These are phyloP conservation scores for Cladorrhinum samala DNA, from an alignment of 495 filamentous ascomycete species.

Conservation along the genomic window DNA sequence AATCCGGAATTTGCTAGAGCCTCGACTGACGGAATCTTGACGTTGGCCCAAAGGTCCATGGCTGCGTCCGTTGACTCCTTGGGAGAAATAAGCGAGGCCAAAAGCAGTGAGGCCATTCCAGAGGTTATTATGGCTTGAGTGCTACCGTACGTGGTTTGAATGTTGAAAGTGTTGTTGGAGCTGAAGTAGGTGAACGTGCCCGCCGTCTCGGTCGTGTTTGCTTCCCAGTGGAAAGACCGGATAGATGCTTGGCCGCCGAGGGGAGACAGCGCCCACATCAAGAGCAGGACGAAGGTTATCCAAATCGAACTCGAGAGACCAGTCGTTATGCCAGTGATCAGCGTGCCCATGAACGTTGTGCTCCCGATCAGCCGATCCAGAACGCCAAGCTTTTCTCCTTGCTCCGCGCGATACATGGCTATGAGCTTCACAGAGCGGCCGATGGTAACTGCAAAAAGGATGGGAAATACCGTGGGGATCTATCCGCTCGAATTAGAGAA, in stretches of 20 bases:
- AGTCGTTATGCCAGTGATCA: not conserved
- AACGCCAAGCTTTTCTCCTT: constrained; percentile 1
- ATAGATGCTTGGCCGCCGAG: constrained; percentile 6
- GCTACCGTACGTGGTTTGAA: not conserved
- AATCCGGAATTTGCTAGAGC: not conserved
- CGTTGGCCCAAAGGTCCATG: constrained; percentile 9
- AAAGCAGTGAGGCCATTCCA: not conserved
- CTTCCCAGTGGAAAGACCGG: not conserved
- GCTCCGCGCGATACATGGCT: constrained; percentile 1
- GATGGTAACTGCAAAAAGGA: constrained; percentile 5
- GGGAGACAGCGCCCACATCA: not conserved
- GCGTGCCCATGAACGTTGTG: not conserved
- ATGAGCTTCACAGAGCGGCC: constrained; percentile 1
- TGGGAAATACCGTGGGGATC: constrained; percentile 9
- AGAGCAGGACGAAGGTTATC: not conserved
- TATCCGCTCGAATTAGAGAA: not conserved
- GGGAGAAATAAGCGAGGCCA: not conserved
- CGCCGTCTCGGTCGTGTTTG: constrained; percentile 3
- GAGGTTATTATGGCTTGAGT: not conserved
- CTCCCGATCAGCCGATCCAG: constrained; percentile 4
- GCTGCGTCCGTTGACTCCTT: not conserved
- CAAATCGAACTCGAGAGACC: not conserved
- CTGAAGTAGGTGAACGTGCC: constrained; percentile 1
- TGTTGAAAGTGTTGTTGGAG: not conserved
- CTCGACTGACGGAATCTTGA: constrained; percentile 4